Evolutionary conservation across 306 rosid genomes (phyloP), one percentile per base, ranked within the genome.

Genomic region (Acacia confusa): DNA sequence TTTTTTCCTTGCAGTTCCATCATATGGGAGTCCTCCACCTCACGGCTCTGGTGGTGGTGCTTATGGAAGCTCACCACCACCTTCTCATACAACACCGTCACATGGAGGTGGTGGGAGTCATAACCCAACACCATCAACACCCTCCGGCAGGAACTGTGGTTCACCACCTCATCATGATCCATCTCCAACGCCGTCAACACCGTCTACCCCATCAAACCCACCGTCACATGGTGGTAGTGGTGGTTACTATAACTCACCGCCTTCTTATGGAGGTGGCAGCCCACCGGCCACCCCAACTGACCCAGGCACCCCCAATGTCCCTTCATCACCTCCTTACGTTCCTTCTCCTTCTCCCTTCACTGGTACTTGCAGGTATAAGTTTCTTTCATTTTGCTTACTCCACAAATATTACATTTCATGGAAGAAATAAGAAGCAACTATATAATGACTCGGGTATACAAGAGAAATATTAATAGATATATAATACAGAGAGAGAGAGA

Each of bases 281-380:
- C 91, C 97, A 19, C 95, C 97, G 75, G 65, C 78, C 75, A 81
- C 89, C 45, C 93, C 97, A 4, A 53, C 58, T 0, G 91, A 88
- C 74, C 92, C 91, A 15, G 89, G 80, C 28, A 84, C 87, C 9
- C 92, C 94, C 3, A 55, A 34, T 32, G 52, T 76, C 30, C 93
- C 97, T 7, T 77, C 92, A 24, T 77, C 92, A 27, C 96, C 98
- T 30, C 97, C 99, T 34, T 85, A 45, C 81, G 66, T 85, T 66
- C 89, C 92, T 68, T 80, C 91, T 52, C 97, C 99, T 52, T 53
- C 97, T 70, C 99, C 97, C 63, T 87, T 95, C 84, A 84, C 86
- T 64, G 93, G 96, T 16, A 93, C 98, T 60, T 93, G 98, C 98
- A 89, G 78, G 99, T 95, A 55, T 8, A 86, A 92, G 96, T 88